Evolutionary conservation across 768 basidiomycete genomes (phyloP), one percentile per base, ranked within the genome.

Genomic region (Boletales sp.): DNA sequence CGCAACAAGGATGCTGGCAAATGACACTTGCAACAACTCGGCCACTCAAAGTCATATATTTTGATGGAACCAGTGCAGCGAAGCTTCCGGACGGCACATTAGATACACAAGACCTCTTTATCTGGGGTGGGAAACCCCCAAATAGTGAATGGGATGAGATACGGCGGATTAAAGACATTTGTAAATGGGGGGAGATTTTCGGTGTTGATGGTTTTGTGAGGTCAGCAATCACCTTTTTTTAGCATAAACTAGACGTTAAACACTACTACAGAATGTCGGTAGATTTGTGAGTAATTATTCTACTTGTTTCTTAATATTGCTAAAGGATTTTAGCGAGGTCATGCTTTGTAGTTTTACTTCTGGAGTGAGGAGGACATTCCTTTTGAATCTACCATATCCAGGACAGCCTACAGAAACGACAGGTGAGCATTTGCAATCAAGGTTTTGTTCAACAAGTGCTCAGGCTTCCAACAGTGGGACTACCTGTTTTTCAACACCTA

Each of bases 281-380:
- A 25, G 21, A 25, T 77, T 73, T 54, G 65, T 79, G 43, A 72
- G 78, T 17, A 3, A 30, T 21, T 11, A n/a, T 11, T 12, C 42
- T 7, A 5, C n/a, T 2, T 6, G 15, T 17, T 2, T 17, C 10
- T 18, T 8, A 4, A 9, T 9, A 1, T 8, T 18, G 5, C 17
- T 18, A 1, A 17, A 37, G 2, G 8, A n/a, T 18, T 8, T 15
- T 8, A 37, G 36, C 12, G 36, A 37, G 36, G 8, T 37, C 17
- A 37, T 37, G 36, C 36, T 37, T 37, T 37, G 36, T 8, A 17
- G 8, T 8, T 37, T 37, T 37, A 37, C 36, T 15, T 37, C 36
- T n/a, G 36, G 36, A 15, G n/a, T 28, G 25, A 25, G 2, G 21
- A 25, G 21, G 21, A 5, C 21, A 25, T 25, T 25, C 21, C 21